phyloP scores from a whole-genome alignment of 768 basidiomycete genomes.

The Boletus subparvulus region DNA sequence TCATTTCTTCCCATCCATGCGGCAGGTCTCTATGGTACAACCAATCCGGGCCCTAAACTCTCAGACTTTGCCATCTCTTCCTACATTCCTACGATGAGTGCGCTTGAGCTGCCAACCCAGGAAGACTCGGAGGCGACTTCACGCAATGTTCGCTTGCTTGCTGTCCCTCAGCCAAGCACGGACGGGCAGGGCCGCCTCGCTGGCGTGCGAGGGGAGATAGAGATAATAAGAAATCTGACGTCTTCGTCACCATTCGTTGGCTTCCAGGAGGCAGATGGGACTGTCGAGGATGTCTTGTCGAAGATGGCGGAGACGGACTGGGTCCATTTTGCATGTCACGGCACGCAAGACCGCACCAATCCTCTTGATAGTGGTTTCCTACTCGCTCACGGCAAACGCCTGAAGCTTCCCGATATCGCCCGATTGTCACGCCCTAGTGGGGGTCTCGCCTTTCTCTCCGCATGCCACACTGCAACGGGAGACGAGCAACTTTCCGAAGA shows the following conservation, averaged over 20 bases:
- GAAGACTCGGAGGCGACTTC: neutral
- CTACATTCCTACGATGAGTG: no score
- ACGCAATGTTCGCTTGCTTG: neutral
- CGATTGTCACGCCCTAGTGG: slow-evolving; percentile 4
- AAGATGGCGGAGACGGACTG: no score
- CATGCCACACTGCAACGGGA: no score
- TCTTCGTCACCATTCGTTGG: neutral
- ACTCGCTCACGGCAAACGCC: slow-evolving; percentile 1
- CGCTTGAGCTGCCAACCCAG: neutral
- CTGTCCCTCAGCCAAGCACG: neutral
- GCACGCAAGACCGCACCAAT: slow-evolving; percentile 10
- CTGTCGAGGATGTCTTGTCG: no score
- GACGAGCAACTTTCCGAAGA: no score
- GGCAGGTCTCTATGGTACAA: no score
- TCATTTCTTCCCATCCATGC: no score
- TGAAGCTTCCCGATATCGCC: neutral
- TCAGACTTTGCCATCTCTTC: no score
- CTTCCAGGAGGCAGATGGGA: no score
- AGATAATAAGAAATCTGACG: slow-evolving; percentile 5
- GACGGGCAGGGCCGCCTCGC: neutral
- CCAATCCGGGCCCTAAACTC: no score
- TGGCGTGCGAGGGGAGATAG: slow-evolving; percentile 15
- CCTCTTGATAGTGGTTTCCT: slow-evolving; percentile 22
- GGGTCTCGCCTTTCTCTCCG: slow-evolving; percentile 26
- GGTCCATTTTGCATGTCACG: no score